Evolutionary conservation across 2,329 filamentous ascomycete species (phyloP).

Genomic region (Zelopaecilomyces penicillatus): DNA sequence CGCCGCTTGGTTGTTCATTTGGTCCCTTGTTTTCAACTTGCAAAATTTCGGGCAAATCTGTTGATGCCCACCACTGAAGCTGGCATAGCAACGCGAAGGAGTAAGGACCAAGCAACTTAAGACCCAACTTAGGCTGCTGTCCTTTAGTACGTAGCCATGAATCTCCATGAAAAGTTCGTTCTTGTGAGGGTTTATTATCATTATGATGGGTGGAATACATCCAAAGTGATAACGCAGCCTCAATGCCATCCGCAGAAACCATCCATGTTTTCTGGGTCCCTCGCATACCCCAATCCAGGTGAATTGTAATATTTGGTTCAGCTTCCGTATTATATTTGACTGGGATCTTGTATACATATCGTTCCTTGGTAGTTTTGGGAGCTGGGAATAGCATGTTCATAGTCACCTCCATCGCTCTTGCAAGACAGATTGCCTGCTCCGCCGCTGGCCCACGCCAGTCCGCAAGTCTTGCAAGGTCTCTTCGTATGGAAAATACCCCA

Average conservation of each 20-base stretch:
- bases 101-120: neutral
- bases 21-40: too few species aligned
- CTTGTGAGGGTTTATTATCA: neutral
- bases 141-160: constrained; percentile 10
- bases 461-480: fast-evolving
- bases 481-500: neutral
- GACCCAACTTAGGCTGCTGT: neutral
- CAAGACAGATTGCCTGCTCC: constrained; percentile 7
- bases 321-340: too few species aligned
- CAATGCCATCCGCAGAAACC: constrained; percentile 14
- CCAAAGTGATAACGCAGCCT: constrained; percentile 24
- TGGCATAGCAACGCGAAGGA: neutral
- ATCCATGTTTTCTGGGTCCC: constrained; percentile 11
- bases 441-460: neutral
- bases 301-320: too few species aligned
- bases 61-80: constrained; percentile 2
- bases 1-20: too few species aligned
- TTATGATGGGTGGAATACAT: constrained; percentile 13
- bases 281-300: neutral
- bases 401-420: constrained; percentile 12
- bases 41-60: neutral
- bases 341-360: too few species aligned
- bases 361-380: too few species aligned
- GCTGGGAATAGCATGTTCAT: neutral
- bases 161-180: constrained; percentile 4